Evolutionary conservation across 768 basidiomycete genomes (phyloP).

Genomic region (Tricholomella constricta): DNA sequence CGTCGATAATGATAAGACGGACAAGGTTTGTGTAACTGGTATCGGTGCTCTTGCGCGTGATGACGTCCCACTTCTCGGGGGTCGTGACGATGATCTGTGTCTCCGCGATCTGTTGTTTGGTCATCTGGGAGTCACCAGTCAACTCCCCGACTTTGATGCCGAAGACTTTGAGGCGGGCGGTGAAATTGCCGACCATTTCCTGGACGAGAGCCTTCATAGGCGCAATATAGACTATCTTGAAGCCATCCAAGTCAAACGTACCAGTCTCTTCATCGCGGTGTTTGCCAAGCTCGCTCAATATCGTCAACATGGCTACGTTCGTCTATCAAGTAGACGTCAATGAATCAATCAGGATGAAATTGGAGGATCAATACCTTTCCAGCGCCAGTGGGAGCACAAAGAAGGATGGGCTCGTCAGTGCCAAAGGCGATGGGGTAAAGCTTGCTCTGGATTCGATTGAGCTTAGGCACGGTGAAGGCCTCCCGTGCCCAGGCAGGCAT

Average conservation of each 20-base stretch:
- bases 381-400: constrained; percentile 98
- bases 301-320: constrained; percentile 95
- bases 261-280: constrained; percentile 84
- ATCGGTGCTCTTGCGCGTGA: constrained; percentile 96
- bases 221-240: constrained; percentile 97
- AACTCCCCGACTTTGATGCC: constrained; percentile 92
- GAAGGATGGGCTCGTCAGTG: constrained; percentile 89
- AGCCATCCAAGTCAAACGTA: constrained; percentile 78
- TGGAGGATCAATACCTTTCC: constrained; percentile 77
- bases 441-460: constrained; percentile 94
- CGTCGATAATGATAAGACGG: constrained; percentile 94
- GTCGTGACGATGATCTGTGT: constrained; percentile 99
- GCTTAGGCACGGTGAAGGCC: constrained; percentile 79
- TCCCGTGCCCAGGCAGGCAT: constrained; percentile 86
- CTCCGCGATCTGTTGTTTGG: constrained; percentile 94
- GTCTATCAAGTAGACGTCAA: constrained; percentile 56
- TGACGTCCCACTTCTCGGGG: constrained; percentile 99
- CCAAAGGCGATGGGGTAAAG: constrained; percentile 92
- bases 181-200: constrained; percentile 97
- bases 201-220: constrained; percentile 99
- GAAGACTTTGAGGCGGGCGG: constrained; percentile 62
- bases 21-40: constrained; percentile 97
- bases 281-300: constrained; percentile 88
- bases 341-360: background rate
- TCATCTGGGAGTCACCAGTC: constrained; percentile 97